Evolutionary conservation across 345 rosid genomes (phyloP), one percentile per base, ranked within the genome.

Genomic region (Microcos paniculata): DNA sequence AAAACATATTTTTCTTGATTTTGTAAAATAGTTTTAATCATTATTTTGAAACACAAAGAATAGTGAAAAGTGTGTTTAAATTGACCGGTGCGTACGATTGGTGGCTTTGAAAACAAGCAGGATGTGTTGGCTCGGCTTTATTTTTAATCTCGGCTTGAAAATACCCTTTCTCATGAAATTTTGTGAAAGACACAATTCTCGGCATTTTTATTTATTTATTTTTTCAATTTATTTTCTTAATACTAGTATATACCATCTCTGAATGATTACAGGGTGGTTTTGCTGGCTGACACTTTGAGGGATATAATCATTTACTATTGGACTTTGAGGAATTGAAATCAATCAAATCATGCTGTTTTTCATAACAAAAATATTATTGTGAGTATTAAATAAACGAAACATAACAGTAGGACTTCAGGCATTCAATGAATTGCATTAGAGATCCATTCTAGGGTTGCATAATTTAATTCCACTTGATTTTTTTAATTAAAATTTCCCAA

Each of bases 221-320:
- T 35, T 35, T 35, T 33, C 6, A 55, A 6, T 61, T 15, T 61
- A 31, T 16, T 3, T 18, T 16, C 3, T 62, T 63, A 6, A 9
- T 42, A 42, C 6, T 42, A 42, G 0, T 6, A 42, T 42, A 42
- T 42, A n/a, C 4, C 4, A n/a, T n/a, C 4, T 63, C 4, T 65
- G n/a, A 23, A 14, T 0, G 53, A 65, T 43, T 65, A 31, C 70
- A 43, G 70, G 53, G 42, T 65, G 70, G 33, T 23, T 42, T 65
- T 43, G 70, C 70, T 65, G 70, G 52, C 53, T 23, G 13, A 65
- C 53, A 43, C 70, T 43, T 42, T 64, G 51, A n/a, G 18, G 15
- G 33, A 6, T 65, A 65, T 6, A 42, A 65, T 65, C 52, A 65
- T 43, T 43, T 65, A 65, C n/a, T 23, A 48, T 13, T 65, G 52